Evolutionary conservation across 139 green algal genomes (phyloP).

Genomic region (Diplosphaera chodatii): DNA sequence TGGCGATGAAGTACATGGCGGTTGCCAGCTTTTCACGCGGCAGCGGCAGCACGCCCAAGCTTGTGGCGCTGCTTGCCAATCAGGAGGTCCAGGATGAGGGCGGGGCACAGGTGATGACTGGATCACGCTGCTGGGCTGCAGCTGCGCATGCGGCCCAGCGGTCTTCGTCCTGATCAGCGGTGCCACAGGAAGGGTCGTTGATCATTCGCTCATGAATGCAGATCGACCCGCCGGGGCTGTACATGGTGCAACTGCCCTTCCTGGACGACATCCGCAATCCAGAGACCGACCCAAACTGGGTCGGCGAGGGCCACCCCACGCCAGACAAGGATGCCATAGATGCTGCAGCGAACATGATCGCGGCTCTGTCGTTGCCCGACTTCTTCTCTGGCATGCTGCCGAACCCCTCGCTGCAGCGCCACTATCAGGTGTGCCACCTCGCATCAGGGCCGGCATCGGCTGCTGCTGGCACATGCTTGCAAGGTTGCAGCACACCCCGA

Average conservation of each 20-base stretch:
- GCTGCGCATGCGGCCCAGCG: too few species aligned
- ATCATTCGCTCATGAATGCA: not conserved
- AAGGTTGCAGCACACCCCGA: too few species aligned
- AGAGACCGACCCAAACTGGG: constrained; percentile 24
- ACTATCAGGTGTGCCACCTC: constrained; percentile 40
- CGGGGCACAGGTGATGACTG: constrained; percentile 29
- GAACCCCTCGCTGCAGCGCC: constrained; percentile 37
- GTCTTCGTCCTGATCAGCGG: too few species aligned
- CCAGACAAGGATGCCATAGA: constrained; percentile 10
- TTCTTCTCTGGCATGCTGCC: constrained; percentile 10
- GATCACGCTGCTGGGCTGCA: too few species aligned
- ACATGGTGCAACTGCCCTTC: constrained; percentile 45
- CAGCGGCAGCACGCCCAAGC: constrained; percentile 8
- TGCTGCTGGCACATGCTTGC: too few species aligned
- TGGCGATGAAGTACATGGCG: constrained; percentile 17
- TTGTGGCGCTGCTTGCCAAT: constrained; percentile 53
- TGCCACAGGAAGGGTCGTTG: too few species aligned
- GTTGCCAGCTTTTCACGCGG: constrained; percentile 36
- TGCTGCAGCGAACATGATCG: constrained; percentile 16
- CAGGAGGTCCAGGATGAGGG: constrained; percentile 37
- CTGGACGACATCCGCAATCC: constrained; percentile 41
- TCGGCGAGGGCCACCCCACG: constrained; percentile 3
- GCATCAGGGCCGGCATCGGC: too few species aligned
- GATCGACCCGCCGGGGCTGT: constrained; percentile 31
- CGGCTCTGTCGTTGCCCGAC: constrained; percentile 11